A percentile compares a stretch with the other conserved stretches of the same genome.
Conservation (phyloP, 164 flowering plant genomes). For the Vitis amurensis region DNA sequence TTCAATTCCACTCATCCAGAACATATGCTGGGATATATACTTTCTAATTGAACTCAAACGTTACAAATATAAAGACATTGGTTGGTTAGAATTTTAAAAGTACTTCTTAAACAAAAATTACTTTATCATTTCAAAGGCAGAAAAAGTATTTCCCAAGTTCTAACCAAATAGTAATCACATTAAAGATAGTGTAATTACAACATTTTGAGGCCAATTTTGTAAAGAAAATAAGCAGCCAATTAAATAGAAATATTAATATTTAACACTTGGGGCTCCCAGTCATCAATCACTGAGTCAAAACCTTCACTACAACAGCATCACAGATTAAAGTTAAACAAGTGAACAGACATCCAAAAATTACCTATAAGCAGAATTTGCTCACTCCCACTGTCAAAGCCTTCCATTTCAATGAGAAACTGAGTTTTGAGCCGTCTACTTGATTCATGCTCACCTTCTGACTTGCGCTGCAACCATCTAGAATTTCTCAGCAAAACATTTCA, state of each 20-base stretch:
- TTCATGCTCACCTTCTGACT: constrained; percentile 99
- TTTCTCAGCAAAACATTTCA: constrained; percentile 13
- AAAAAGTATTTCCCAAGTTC: neutral
- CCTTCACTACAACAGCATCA: neutral
- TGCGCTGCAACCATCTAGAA: constrained; percentile 63
- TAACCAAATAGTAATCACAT: neutral
- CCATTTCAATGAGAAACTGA: constrained; percentile 99
- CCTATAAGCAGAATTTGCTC: constrained; percentile 98
- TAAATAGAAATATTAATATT: no score
- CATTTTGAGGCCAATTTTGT: no score
- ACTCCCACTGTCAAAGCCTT: constrained; percentile 94
- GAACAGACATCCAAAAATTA: constrained; percentile 20
- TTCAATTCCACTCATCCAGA: no score
- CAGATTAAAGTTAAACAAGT: neutral
- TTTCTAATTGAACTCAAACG: no score
- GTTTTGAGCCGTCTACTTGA: constrained; percentile 95
- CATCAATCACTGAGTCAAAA: no score
- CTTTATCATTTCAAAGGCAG: neutral
- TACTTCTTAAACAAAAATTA: neutral
- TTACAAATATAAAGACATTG: neutral
- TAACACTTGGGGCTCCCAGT: no score
- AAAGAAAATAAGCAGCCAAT: no score
- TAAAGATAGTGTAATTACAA: neutral
- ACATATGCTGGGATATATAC: no score
- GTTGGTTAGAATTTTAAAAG: neutral